Percentiles rank a stretch among this genome's conserved stretches.
Evolutionary conservation across 2,329 filamentous ascomycete genomes (phyloP).

Genomic region (Talaromyces sp.): DNA sequence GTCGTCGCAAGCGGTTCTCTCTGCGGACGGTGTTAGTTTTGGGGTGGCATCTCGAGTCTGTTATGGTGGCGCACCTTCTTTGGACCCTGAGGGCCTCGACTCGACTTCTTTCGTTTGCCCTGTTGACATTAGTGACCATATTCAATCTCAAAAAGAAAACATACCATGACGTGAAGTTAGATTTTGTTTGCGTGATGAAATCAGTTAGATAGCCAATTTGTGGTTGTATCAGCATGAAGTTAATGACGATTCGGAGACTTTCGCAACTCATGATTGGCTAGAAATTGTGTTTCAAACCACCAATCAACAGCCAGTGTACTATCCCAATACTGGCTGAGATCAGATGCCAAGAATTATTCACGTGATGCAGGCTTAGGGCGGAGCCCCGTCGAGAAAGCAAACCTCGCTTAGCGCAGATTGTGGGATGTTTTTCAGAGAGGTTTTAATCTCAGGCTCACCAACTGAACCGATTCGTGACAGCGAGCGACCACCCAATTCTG

Average conservation of each 20-base stretch:
- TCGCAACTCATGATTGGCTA: not conserved
- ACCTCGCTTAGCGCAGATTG: slow-evolving; percentile 46
- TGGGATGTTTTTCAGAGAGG: slow-evolving; percentile 39
- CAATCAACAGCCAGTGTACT: not conserved
- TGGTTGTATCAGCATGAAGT: not conserved
- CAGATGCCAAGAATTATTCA: not conserved
- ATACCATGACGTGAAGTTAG: slow-evolving; percentile 2
- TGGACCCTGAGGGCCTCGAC: slow-evolving; percentile 72
- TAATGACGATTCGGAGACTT: not conserved
- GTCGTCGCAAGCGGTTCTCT: slow-evolving; percentile 57
- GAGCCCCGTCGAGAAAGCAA: slow-evolving; percentile 20
- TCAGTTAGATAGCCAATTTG: not conserved
- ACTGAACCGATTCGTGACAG: slow-evolving; percentile 27
- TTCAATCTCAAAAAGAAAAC: not conserved
- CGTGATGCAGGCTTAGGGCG: slow-evolving; percentile 30
- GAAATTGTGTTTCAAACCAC: not conserved
- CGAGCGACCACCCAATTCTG: slow-evolving; percentile 19
- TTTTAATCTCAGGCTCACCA: slow-evolving; percentile 10
- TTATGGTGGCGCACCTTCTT: slow-evolving; percentile 63
- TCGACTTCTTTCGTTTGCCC: slow-evolving; percentile 91
- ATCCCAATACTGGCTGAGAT: not conserved
- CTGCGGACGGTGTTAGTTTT: slow-evolving; percentile 26
- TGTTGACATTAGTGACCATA: slow-evolving; percentile 31
- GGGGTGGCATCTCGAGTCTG: not conserved
- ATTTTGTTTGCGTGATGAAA: not conserved